Percentiles rank a stretch among this genome's conserved stretches.
phyloP scores from a whole-genome alignment of 306 rosid species.

The Citrullus colocynthis region DNA sequence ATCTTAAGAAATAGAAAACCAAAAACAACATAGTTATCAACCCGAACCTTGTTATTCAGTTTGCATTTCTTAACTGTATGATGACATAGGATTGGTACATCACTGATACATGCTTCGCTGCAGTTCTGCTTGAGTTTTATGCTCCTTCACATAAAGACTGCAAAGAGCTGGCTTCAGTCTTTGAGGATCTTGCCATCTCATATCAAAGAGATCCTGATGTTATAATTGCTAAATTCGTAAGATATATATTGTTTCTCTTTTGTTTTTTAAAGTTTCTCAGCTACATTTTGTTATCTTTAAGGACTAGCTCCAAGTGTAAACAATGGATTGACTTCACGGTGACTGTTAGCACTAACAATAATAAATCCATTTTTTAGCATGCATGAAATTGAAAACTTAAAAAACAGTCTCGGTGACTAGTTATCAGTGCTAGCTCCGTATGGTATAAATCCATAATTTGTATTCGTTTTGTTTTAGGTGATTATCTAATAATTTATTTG shows the following conservation, averaged over 20 bases:
- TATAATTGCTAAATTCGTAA: constrained; percentile 70
- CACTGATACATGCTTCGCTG: constrained; percentile 3
- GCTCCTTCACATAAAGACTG: constrained; percentile 92
- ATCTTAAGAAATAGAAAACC: too few species aligned
- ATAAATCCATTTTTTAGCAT: background rate
- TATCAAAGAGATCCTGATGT: constrained; percentile 56
- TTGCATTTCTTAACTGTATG: background rate
- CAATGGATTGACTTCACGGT: background rate
- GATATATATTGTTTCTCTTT: background rate
- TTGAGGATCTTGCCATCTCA: constrained; percentile 79
- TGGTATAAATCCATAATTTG: too few species aligned
- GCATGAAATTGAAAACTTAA: too few species aligned
- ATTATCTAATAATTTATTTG: too few species aligned
- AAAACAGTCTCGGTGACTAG: too few species aligned
- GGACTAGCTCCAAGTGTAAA: background rate
- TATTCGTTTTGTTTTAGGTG: too few species aligned
- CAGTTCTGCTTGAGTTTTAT: constrained; percentile 81
- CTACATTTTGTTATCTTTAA: background rate
- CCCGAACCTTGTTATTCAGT: background rate
- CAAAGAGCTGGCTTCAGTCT: constrained; percentile 75
- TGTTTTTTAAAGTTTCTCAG: background rate
- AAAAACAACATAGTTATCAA: too few species aligned
- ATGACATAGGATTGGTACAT: background rate
- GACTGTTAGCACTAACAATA: background rate
- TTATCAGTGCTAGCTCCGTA: too few species aligned